Evolutionary conservation across 202 grass and related monocot species (phyloP).

Genomic region (Setaria italica): DNA sequence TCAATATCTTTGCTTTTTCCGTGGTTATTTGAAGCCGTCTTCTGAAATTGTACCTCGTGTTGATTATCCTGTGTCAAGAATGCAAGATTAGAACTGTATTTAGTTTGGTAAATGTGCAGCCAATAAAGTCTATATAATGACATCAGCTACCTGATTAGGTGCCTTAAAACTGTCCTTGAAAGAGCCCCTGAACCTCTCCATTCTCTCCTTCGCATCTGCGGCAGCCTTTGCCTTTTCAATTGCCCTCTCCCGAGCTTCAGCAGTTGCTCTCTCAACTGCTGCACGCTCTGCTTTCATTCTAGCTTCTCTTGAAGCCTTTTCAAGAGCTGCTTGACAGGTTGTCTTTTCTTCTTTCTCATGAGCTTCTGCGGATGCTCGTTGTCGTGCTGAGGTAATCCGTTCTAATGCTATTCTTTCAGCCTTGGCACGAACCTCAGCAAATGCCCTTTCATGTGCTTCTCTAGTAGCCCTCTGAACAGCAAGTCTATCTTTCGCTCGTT

Average conservation of each 20-base stretch:
- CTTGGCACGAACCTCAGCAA: slow-evolving; percentile 66
- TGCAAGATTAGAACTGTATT: slow-evolving; percentile 25
- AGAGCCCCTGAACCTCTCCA: slow-evolving; percentile 61
- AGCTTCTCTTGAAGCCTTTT: slow-evolving; percentile 78
- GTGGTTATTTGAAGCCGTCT: slow-evolving; percentile 50
- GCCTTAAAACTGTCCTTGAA: slow-evolving; percentile 63
- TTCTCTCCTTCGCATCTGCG: slow-evolving; percentile 74
- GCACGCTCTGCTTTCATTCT: slow-evolving; percentile 89
- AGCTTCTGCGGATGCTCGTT: slow-evolving; percentile 72
- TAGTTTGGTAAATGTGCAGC: slow-evolving; percentile 11
- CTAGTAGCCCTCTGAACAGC: slow-evolving; percentile 85
- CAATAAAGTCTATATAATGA: slow-evolving; percentile 23
- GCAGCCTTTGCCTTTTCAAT: slow-evolving; percentile 85
- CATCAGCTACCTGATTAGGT: slow-evolving; percentile 58
- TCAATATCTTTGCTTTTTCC: slow-evolving; percentile 52
- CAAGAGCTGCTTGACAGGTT: slow-evolving; percentile 47
- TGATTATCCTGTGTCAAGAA: slow-evolving; percentile 58
- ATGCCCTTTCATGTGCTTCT: slow-evolving; percentile 81
- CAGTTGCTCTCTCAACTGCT: slow-evolving; percentile 90
- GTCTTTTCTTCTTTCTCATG: slow-evolving; percentile 73
- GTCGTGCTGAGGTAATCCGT: slow-evolving; percentile 75
- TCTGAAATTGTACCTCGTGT: slow-evolving; percentile 63
- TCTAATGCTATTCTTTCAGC: slow-evolving; percentile 83
- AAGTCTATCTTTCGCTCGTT: slow-evolving; percentile 90
- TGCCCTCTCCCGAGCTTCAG: slow-evolving; percentile 85